Evolutionary conservation across 345 rosid genomes (phyloP).

Genomic region (Hibiscus syriacus): DNA sequence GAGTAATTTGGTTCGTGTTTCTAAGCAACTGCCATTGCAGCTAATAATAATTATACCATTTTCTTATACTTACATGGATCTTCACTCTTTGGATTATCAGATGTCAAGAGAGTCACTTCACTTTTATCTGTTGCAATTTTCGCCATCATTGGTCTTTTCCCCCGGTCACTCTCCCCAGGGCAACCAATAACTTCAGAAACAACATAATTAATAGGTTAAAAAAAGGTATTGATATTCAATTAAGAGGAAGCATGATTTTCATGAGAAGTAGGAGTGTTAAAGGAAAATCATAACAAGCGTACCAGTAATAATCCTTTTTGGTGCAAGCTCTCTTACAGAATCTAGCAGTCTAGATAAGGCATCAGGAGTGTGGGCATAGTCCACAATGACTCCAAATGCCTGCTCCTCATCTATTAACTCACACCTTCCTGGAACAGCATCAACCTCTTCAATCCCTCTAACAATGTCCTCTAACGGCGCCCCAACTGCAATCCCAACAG

Average conservation of each 20-base stretch:
- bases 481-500: conserved; percentile 94
- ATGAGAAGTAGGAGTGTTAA: not conserved
- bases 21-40: not conserved
- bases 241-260: not conserved
- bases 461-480: conserved; percentile 93
- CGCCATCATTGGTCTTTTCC: conserved; percentile 80
- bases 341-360: conserved; percentile 82
- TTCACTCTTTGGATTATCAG: conserved; percentile 81
- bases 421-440: conserved; percentile 91
- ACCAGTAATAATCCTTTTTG: conserved; percentile 86
- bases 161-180: conserved; percentile 74
- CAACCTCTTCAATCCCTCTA: conserved; percentile 89
- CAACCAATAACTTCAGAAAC: conserved; percentile 67
- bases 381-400: conserved; percentile 91
- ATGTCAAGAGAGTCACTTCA: conserved; percentile 86
- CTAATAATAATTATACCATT: not conserved
- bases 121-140: conserved; percentile 88
- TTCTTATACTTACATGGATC: conserved; percentile 60
- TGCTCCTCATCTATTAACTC: conserved; percentile 92
- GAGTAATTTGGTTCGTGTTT: conserved; percentile 2
- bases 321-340: conserved; percentile 77
- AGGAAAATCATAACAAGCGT: conserved; percentile 17
- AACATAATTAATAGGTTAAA: conserved; percentile 3
- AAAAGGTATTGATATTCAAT: not conserved
- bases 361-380: conserved; percentile 73